phyloP scores from a whole-genome alignment of 2,329 filamentous ascomycete genomes.

The Cadophora luteo-olivacea region DNA sequence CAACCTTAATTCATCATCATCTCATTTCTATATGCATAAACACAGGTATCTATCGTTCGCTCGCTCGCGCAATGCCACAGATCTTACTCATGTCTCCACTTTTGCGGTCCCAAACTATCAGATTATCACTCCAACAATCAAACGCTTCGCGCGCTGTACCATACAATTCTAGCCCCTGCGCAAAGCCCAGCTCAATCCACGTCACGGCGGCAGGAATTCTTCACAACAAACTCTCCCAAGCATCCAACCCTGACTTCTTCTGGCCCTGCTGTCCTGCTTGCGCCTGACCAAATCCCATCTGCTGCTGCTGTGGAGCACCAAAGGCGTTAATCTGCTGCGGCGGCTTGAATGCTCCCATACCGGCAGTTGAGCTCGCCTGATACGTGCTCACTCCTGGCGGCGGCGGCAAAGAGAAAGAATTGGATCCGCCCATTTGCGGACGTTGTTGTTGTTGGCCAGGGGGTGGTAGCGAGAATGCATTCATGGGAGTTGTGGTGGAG shows the following conservation, averaged over 20 bases:
- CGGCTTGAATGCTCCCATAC: slow-evolving; percentile 17
- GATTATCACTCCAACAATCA: background rate
- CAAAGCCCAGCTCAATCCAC: too few species aligned
- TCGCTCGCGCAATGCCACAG: background rate
- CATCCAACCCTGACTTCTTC: slow-evolving; percentile 56
- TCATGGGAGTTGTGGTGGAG: slow-evolving; percentile 43
- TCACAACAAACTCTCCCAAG: slow-evolving; percentile 61
- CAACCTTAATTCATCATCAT: background rate
- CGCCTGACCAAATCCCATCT: slow-evolving; percentile 30
- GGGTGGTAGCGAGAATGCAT: slow-evolving; percentile 61
- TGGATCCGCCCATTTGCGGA: slow-evolving; percentile 9
- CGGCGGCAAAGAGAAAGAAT: slow-evolving; percentile 51
- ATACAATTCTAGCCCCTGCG: too few species aligned
- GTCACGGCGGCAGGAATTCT: too few species aligned
- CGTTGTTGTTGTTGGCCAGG: slow-evolving; percentile 44
- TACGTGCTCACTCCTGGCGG: slow-evolving; percentile 35
- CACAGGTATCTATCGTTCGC: background rate
- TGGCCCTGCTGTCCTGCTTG: slow-evolving; percentile 25
- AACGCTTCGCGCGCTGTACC: too few species aligned
- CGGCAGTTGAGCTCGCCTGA: background rate
- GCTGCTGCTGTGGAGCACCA: slow-evolving; percentile 43
- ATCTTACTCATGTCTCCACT: background rate
- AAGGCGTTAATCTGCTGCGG: slow-evolving; percentile 39
- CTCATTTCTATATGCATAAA: slow-evolving; percentile 15
- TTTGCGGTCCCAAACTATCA: background rate